Base-by-base conservation (phyloP, 2,329 filamentous ascomycete species). In the Xylariaceae sp. region DNA sequence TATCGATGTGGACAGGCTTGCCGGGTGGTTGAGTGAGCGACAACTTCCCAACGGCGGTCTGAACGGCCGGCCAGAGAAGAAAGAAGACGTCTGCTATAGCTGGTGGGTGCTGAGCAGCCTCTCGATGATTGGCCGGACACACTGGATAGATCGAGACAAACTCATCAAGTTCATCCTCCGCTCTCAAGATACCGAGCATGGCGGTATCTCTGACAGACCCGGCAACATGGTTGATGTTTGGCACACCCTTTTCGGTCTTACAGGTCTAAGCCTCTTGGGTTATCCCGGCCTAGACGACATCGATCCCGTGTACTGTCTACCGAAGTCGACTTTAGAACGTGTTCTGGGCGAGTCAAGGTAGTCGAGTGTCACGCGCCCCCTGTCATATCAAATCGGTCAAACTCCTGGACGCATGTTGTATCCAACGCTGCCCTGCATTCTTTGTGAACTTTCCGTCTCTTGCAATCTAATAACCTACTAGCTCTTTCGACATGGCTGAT, bases 81-180 rank as follows among this genome's bases (percentile, higher is more conserved):
- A 88, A 59, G 92, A 96, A 69, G 94, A 99, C 70, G 92, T 96
- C 11, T 99, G 94, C 74, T 99, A 99, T 74, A 96, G 90, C 70
- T 99, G 94, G 94, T 99, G 94, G 94, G 94, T 97, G 44, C 76
- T 92, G 67, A 92, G 89, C 68, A 96, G 91, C 69, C 75, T 99
- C 62, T 86, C 88, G 45, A 96, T 97, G 80, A 88, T 99, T 62
- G 85, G 81, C 51, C 85, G 86, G 53, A 80, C 91, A 51, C 89
- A 96, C 70, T 99, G 94, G 94, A 95, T 99, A 68, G 89, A 99
- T 74, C 81, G 85, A 48, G 78, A 85, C 54, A 88, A 89, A 67
- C 80, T 99, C 64, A 80, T 85, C 50, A 71, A 73, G 29, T 99
- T 96, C 72, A 96, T 99, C 52, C 73, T 99, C 55, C 80, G 80